Evolutionary conservation across 2,329 filamentous ascomycete genomes (phyloP).

Genomic region (Fusarium sp.): DNA sequence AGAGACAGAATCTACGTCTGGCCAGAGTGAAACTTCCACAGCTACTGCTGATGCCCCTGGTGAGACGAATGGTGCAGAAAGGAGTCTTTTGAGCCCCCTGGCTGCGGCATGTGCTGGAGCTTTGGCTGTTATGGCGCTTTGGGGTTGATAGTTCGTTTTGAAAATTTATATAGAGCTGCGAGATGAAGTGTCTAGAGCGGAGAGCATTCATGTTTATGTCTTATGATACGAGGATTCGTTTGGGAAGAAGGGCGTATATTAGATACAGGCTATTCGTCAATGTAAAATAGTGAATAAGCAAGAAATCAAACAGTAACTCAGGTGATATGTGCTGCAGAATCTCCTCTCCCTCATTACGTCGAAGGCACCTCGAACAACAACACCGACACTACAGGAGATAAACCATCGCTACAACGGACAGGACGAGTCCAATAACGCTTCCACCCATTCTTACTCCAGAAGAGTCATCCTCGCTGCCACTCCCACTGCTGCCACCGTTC

Average conservation of each 20-base stretch:
- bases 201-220: neutral
- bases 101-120: neutral
- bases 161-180: neutral
- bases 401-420: neutral
- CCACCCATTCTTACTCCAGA: neutral
- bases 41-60: neutral
- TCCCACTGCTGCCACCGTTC: neutral
- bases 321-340: neutral
- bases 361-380: neutral
- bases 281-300: neutral
- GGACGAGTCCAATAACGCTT: neutral
- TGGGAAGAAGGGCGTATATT: neutral
- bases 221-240: neutral
- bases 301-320: accelerated
- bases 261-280: neutral
- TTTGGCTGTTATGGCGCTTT: neutral
- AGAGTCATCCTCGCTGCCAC: neutral
- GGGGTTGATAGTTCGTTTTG: neutral
- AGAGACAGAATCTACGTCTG: neutral
- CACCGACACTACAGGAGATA: neutral
- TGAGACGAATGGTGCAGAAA: neutral
- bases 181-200: neutral
- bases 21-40: neutral
- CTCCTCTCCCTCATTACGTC: neutral
- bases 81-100: neutral